Evolutionary conservation across 202 grass and related monocot species (phyloP), one percentile per base, ranked within the genome.

Genomic region (Digitaria exilis): DNA sequence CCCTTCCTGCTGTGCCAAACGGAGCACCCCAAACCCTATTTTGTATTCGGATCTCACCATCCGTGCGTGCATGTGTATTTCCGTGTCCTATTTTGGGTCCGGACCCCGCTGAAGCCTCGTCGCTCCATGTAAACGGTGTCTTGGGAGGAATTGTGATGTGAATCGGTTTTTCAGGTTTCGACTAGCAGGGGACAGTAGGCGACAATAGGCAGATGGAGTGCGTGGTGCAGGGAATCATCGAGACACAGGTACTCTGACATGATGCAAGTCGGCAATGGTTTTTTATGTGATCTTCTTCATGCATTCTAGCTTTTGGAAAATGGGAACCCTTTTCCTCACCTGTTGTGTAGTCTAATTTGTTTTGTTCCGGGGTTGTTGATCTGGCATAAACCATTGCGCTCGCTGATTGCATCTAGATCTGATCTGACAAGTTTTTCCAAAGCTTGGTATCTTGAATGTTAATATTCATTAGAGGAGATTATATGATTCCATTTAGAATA

Each of bases 201-300:
- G n/a, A n/a, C n/a, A n/a, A n/a, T n/a, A n/a, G 37, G 6, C 6
- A n/a, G 65, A 95, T 93, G 92, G 96, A 95, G 84, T 93, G 96
- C 52, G 88, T 95, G 56, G 92, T 95, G 63, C 92, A 95, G 88
- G 92, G 89, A 44, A 98, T 95, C 51, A 93, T 98, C 65, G 92
- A 98, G 96, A 95, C 89, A 16, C 89, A 92, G 92, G 89, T 92
- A 83, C 32, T 41, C 29, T 39, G 9, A 6, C 15, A 15, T 21
- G 12, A 29, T 24, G 16, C 37, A 26, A 30, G 9, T 43, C 10
- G 29, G 50, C 13, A 60, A 25, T 56, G 34, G 57, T 73, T 32
- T 15, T 72, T 28, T 68, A 55, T 80, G 34, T 14, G 13, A 39
- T n/a, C 17, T 19, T 80, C n/a, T 57, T 66, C 28, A 31, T 31